Conservation (phyloP, 2,329 filamentous ascomycete species). For the Trichoderma polysporum region DNA sequence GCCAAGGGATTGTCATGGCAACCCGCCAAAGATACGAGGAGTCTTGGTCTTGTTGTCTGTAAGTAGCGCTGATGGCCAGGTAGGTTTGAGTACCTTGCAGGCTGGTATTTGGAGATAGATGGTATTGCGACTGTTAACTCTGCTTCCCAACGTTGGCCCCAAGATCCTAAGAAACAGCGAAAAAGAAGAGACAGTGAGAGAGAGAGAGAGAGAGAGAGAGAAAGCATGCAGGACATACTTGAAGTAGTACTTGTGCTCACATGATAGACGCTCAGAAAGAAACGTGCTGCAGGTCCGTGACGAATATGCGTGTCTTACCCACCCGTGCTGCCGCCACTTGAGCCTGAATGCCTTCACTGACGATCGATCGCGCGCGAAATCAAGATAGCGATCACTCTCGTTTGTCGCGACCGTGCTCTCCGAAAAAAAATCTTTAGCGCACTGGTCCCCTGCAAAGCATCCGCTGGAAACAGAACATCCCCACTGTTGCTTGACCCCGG, state of each 20-base stretch:
- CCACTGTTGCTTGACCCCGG: background rate
- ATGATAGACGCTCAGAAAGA: background rate
- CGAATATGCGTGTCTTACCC: slow-evolving; percentile 12
- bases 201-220: background rate
- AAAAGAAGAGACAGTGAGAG: too few relatives aligned
- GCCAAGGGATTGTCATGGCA: slow-evolving; percentile 19
- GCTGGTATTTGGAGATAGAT: too few relatives aligned
- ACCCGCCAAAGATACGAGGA: slow-evolving; percentile 17
- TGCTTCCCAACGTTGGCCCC: background rate
- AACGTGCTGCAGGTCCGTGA: slow-evolving; percentile 5
- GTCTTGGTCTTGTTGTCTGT: background rate
- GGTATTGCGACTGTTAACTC: too few relatives aligned
- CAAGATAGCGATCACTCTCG: background rate
- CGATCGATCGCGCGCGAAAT: slow-evolving; percentile 4
- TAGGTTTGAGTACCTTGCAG: background rate
- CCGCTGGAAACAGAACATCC: background rate
- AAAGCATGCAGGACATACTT: background rate
- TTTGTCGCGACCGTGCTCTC: background rate
- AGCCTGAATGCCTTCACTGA: background rate
- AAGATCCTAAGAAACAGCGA: too few relatives aligned
- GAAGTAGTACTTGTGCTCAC: background rate
- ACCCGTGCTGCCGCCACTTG: background rate
- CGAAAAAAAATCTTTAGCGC: slow-evolving; percentile 1
- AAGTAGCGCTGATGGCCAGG: slow-evolving; percentile 3
- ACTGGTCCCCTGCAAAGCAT: slow-evolving; percentile 16